A percentile compares a stretch with the other conserved stretches of the same genome.
These are phyloP conservation scores for Raffaelea ambrosiae DNA, from an alignment of 2,329 filamentous ascomycete genomes.

Conservation along the genomic window DNA sequence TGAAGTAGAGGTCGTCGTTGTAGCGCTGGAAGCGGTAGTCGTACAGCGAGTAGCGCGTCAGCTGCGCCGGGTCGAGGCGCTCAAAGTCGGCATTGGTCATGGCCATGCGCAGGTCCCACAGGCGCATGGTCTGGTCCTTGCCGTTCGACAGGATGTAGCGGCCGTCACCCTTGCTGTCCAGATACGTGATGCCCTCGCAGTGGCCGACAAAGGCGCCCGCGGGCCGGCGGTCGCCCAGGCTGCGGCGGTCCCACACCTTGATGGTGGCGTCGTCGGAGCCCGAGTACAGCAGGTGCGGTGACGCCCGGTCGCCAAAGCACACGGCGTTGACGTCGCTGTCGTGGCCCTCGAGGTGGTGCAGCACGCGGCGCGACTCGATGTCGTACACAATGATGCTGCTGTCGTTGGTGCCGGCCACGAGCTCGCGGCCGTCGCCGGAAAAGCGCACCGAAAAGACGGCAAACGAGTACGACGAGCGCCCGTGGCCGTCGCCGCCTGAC, in stretches of 20 bases:
- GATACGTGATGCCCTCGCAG: conserved; percentile 58
- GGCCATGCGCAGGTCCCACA: conserved; percentile 92
- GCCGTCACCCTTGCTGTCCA: conserved; percentile 62
- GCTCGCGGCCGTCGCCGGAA: conserved; percentile 80
- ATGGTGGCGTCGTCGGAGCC: conserved; percentile 91
- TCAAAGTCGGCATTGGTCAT: conserved; percentile 61
- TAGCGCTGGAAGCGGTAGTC: conserved; percentile 68
- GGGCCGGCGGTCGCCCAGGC: conserved; percentile 73
- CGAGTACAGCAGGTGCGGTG: conserved; percentile 90
- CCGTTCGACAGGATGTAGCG: conserved; percentile 86
- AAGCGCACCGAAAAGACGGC: conserved; percentile 88
- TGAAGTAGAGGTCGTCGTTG: conserved; percentile 56
- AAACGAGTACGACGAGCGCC: conserved; percentile 29
- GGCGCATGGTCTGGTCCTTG: conserved; percentile 95
- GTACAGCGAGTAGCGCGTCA: conserved; percentile 61
- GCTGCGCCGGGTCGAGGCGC: conserved; percentile 43
- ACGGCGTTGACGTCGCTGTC: conserved; percentile 91
- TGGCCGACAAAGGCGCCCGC: conserved; percentile 60
- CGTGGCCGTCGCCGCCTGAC: conserved; percentile 31
- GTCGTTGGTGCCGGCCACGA: conserved; percentile 80
- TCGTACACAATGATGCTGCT: conserved; percentile 83
- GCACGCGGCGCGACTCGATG: conserved; percentile 67
- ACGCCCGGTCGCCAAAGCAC: conserved; percentile 82
- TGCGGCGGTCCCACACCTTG: conserved; percentile 93
- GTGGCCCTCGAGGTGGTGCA: conserved; percentile 72